These are phyloP conservation scores for Hyaloperonospora brassicae DNA, from an alignment of 352 stramenopile species.

Conservation along the genomic window DNA sequence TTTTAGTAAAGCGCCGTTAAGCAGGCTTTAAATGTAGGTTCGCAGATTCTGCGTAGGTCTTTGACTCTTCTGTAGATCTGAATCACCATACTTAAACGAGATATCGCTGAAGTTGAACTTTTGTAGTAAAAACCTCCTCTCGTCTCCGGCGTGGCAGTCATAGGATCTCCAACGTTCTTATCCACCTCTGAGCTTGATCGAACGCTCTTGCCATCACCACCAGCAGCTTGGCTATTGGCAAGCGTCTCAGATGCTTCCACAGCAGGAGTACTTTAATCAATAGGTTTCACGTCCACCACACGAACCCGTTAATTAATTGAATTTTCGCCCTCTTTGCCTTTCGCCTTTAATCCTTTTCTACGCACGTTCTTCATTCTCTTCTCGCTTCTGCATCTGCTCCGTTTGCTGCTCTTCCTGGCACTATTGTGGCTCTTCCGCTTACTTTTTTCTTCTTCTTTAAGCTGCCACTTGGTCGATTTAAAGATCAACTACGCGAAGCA, in stretches of 20 bases:
- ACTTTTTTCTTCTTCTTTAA: slow-evolving; percentile 24
- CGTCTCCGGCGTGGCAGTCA: slow-evolving; percentile 8
- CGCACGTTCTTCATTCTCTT: not conserved
- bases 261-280: not conserved
- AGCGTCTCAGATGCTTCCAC: not conserved
- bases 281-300: slow-evolving; percentile 3
- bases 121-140: slow-evolving; percentile 21
- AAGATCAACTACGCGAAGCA: slow-evolving; percentile 29
- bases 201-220: not conserved
- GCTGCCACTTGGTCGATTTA: slow-evolving; percentile 12
- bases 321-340: slow-evolving; percentile 6
- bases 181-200: slow-evolving; percentile 5
- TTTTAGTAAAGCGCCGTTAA: too few species aligned
- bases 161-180: slow-evolving; percentile 3
- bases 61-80: slow-evolving; percentile 12
- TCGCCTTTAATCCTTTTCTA: slow-evolving; percentile 20
- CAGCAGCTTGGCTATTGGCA: not conserved
- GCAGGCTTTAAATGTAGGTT: too few species aligned
- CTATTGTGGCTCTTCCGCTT: slow-evolving; percentile 13
- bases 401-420: slow-evolving; percentile 17
- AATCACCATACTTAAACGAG: slow-evolving; percentile 40
- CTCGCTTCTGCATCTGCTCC: slow-evolving; percentile 21
- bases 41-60: slow-evolving; percentile 11
- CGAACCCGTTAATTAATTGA: not conserved
- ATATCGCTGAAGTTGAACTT: slow-evolving; percentile 69